Conservation (phyloP, 1,139 yeast species). For the Wickerhamomyces sp. region DNA sequence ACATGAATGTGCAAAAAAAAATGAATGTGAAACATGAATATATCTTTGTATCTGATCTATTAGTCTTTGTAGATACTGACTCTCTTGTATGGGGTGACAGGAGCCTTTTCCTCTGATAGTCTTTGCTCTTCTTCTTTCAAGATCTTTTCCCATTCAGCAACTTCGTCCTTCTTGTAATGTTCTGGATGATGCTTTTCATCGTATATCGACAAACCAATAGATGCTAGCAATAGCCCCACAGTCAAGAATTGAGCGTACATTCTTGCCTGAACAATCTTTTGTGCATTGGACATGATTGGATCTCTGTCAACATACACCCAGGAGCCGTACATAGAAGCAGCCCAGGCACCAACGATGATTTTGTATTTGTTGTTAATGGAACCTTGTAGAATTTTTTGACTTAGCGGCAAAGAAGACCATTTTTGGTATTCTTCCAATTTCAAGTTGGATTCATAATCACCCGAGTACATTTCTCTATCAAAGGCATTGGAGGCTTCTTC, state of each 20-base stretch:
- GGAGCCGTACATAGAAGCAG: conserved; percentile 78
- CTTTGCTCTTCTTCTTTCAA: conserved; percentile 31
- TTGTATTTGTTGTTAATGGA: conserved; percentile 64
- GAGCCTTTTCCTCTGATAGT: conserved; percentile 6
- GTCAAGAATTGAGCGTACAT: conserved; percentile 89
- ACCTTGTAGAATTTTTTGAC: conserved; percentile 41
- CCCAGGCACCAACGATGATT: conserved; percentile 79
- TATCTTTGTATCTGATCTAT: no score
- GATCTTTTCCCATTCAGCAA: conserved; percentile 38
- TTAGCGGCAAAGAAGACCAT: conserved; percentile 43
- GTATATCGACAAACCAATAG: conserved; percentile 57
- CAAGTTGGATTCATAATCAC: conserved; percentile 30
- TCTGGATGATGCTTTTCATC: conserved; percentile 49
- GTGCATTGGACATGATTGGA: conserved; percentile 70
- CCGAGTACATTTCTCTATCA: conserved; percentile 44
- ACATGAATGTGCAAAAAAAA: no score
- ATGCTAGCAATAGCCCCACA: conserved; percentile 56
- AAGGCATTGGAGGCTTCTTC: conserved; percentile 55
- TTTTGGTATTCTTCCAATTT: conserved; percentile 43
- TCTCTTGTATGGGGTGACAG: conserved; percentile 17
- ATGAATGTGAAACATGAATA: no score
- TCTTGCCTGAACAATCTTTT: conserved; percentile 89
- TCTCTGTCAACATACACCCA: conserved; percentile 75
- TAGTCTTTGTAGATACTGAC: conserved; percentile 22
- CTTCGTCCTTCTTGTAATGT: conserved; percentile 32